Evolutionary conservation across 176 grass and related monocot species (phyloP), one percentile per base, ranked within the genome.

Genomic region (Musa acuminata): DNA sequence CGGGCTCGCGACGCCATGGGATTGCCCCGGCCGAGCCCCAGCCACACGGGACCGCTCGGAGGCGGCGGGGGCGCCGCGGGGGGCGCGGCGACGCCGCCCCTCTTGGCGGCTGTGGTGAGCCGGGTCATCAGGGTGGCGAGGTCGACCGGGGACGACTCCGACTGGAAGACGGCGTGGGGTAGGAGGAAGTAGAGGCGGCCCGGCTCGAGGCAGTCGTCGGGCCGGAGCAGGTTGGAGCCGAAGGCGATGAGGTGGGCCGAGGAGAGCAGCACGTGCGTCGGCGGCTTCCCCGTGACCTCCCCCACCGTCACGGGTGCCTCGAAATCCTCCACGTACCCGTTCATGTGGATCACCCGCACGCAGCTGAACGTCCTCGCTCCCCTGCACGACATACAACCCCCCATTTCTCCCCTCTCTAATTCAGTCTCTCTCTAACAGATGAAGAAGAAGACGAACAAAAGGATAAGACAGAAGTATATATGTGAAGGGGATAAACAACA

Each of bases 291-390:
- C 0, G 85, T 88, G 51, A 89, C 89, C 16, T 75, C 72, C 1
- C 83, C 80, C 0, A 80, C 93, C 11, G 90, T 99, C 17, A 99
- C 85, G 14, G 88, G 71, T 8, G n/a, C 77, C 7, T 80, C 84
- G 84, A 91, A 99, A 76, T 94, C 90, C 87, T 99, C 86, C 8
- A 91, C 82, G 80, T 94, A 99, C 13, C 95, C 95, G 86, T 99
- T 99, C 69, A 88, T 91, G 86, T 99, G 95, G 78, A 99, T 90
- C 12, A 99, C 90, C 1, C 95, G 80, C 60, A 99, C 95, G 20
- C 90, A 79, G 0, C 80, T 59, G 75, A 85, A 97, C 22, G 83
- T 69, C 8, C 49, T 73, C 23, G 82, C 74, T 68, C 49, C 16
- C 1, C 73, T 14, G 22, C 74, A 76, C 1, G 90, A 84, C 55